Evolutionary conservation across 2,329 filamentous ascomycete genomes (phyloP).

Genomic region (Helotiales sp.): DNA sequence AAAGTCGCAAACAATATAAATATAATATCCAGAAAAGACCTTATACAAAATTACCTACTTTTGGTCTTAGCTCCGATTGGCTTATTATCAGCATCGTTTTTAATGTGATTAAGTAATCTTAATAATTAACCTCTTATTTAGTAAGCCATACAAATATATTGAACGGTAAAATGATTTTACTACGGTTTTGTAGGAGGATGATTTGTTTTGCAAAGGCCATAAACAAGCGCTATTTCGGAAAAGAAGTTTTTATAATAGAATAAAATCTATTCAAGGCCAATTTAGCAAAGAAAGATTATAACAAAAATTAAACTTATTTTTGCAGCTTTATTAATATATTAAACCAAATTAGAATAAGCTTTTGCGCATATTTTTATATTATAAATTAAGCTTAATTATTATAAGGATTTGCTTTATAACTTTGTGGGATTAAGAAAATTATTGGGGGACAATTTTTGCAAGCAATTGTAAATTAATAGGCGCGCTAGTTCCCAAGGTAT

Average conservation of each 20-base stretch:
- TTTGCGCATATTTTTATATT: not conserved
- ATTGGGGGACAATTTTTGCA: not conserved
- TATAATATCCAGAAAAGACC: not conserved
- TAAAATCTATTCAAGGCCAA: constrained; percentile 6
- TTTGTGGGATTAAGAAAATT: not conserved
- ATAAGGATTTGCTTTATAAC: not conserved
- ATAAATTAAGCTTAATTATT: constrained; percentile 2
- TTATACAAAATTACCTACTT: not conserved
- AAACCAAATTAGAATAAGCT: constrained; percentile 2
- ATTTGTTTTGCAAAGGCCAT: constrained; percentile 2
- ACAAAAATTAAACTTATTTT: constrained; percentile 3
- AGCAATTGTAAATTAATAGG: constrained; percentile 7
- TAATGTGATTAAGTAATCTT: not conserved
- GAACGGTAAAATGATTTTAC: not conserved
- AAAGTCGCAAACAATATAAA: not conserved
- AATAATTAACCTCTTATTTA: not conserved
- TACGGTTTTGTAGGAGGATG: not conserved
- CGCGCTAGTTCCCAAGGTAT: too few species aligned
- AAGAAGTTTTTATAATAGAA: not conserved
- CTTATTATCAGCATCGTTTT: not conserved
- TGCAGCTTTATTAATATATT: not conserved
- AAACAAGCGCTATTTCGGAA: not conserved
- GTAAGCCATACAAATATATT: not conserved
- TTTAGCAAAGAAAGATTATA: not conserved
- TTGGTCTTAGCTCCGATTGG: not conserved